Evolutionary conservation across 2,329 filamentous ascomycete species (phyloP).

Genomic region (Botryotinia calthae): DNA sequence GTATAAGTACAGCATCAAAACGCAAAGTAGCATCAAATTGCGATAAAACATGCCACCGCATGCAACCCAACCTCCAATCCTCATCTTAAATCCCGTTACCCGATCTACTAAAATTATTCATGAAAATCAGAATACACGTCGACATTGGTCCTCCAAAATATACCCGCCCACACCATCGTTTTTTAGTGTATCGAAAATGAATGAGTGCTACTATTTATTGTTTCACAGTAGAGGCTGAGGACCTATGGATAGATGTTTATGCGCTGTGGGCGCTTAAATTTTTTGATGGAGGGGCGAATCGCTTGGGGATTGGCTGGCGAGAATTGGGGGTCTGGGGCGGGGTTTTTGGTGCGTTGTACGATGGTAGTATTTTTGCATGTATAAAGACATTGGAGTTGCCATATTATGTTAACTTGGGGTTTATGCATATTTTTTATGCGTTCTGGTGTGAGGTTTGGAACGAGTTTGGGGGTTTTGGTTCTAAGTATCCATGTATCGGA

Average conservation of each 20-base stretch:
- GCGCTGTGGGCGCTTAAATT: constrained; percentile 10
- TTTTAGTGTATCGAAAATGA: constrained; percentile 1
- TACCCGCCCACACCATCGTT: constrained; percentile 1
- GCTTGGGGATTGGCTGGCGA: not conserved
- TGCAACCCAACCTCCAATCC: not conserved
- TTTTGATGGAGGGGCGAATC: not conserved
- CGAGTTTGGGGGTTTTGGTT: not conserved
- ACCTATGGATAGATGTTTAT: not conserved
- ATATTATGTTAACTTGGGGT: not conserved
- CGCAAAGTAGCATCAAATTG: not conserved
- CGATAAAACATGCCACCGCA: not conserved
- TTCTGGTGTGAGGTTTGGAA: not conserved
- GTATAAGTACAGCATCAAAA: constrained; percentile 9
- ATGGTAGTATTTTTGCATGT: not conserved
- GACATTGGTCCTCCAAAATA: not conserved
- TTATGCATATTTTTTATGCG: not conserved
- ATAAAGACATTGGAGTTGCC: not conserved
- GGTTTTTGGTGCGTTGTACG: not conserved
- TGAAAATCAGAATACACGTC: not conserved
- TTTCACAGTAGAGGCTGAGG: not conserved
- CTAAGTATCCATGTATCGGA: not conserved
- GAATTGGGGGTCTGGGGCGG: not conserved
- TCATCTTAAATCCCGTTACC: not conserved
- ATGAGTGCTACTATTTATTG: not conserved
- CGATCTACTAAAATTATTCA: not conserved